phyloP scores from a whole-genome alignment of 2,329 filamentous ascomycete species.

The Aspergillus udagawae region DNA sequence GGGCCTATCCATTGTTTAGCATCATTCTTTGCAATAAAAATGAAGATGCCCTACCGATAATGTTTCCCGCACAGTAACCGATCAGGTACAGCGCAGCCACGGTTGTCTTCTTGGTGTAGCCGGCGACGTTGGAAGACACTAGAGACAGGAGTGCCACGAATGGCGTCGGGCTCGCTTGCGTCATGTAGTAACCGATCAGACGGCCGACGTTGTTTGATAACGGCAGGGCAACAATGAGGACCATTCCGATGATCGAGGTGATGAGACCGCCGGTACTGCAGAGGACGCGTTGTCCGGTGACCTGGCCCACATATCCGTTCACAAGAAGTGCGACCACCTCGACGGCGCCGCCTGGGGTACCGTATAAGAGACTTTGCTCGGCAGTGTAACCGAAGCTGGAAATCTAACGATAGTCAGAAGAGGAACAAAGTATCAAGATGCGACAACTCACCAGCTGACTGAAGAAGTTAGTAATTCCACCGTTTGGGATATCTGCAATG shows the following conservation, averaged over 20 bases:
- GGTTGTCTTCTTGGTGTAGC: slow-evolving; percentile 53
- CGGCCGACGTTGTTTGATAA: slow-evolving; percentile 55
- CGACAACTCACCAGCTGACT: slow-evolving; percentile 45
- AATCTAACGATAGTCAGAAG: slow-evolving; percentile 35
- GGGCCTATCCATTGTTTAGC: slow-evolving; percentile 36
- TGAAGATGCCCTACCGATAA: slow-evolving; percentile 45
- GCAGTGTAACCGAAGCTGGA: slow-evolving; percentile 62
- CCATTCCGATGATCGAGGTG: slow-evolving; percentile 55
- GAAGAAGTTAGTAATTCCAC: slow-evolving; percentile 60
- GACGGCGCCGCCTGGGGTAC: slow-evolving; percentile 61
- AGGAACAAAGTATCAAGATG: slow-evolving; percentile 34
- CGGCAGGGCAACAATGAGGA: slow-evolving; percentile 62
- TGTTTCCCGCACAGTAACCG: slow-evolving; percentile 51
- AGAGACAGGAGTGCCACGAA: slow-evolving; percentile 63
- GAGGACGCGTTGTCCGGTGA: slow-evolving; percentile 54
- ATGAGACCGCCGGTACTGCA: slow-evolving; percentile 51
- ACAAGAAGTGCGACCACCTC: slow-evolving; percentile 57
- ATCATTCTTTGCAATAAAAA: not conserved
- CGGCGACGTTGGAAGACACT: slow-evolving; percentile 58
- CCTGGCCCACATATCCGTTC: slow-evolving; percentile 56
- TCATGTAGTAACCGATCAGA: slow-evolving; percentile 63
- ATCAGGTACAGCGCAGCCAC: slow-evolving; percentile 48
- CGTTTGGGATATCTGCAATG: slow-evolving; percentile 56
- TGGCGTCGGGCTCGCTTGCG: slow-evolving; percentile 55
- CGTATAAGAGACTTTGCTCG: slow-evolving; percentile 61